Evolutionary conservation across 2,329 filamentous ascomycete genomes (phyloP).

Genomic region (Penicillium sp.): DNA sequence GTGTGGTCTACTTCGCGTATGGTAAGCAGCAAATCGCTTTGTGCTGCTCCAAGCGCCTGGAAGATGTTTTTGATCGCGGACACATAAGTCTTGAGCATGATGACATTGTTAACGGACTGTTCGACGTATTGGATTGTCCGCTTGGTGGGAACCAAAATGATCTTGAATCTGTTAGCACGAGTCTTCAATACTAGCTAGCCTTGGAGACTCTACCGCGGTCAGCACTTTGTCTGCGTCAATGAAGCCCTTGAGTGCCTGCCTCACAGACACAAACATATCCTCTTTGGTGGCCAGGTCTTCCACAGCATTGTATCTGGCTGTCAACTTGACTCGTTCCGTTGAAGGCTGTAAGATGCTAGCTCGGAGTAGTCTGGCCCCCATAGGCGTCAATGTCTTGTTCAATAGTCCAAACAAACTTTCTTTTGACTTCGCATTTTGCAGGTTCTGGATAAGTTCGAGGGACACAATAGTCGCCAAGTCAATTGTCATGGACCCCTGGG

Average conservation of each 20-base stretch:
- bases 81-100: conserved; percentile 82
- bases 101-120: conserved; percentile 78
- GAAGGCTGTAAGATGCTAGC: conserved; percentile 88
- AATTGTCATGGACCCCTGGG: conserved; percentile 93
- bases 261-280: conserved; percentile 76
- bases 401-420: conserved; percentile 81
- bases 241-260: conserved; percentile 71
- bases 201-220: conserved; percentile 58
- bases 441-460: conserved; percentile 85
- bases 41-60: conserved; percentile 64
- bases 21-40: conserved; percentile 62
- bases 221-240: conserved; percentile 77
- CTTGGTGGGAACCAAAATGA: conserved; percentile 72
- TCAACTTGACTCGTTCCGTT: conserved; percentile 67
- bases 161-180: conserved; percentile 44
- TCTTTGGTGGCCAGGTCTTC: conserved; percentile 79
- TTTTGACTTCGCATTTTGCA: conserved; percentile 72
- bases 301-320: conserved; percentile 74
- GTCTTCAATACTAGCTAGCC: background rate
- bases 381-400: conserved; percentile 80
- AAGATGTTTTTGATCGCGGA: conserved; percentile 65
- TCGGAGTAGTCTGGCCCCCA: conserved; percentile 80
- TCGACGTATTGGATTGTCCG: conserved; percentile 67
- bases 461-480: conserved; percentile 83
- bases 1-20: conserved; percentile 57